Evolutionary conservation across 108 stramenopile species (phyloP).

Genomic region (Nitzschia palea): DNA sequence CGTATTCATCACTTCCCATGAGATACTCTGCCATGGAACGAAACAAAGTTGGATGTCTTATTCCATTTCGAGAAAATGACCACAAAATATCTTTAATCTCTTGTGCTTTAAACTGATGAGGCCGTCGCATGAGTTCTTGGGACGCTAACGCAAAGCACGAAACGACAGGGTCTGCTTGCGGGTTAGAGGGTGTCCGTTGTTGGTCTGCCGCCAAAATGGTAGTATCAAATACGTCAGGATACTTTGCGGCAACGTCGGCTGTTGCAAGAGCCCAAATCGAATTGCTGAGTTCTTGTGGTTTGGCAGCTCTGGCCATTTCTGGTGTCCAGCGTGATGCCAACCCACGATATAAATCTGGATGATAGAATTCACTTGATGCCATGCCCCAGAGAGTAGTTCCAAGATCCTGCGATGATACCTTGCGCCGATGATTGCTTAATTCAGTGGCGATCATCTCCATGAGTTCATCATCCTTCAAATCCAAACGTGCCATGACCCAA

Average conservation of each 20-base stretch:
- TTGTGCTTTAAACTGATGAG: slow-evolving; percentile 77
- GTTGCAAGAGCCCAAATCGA: slow-evolving; percentile 74
- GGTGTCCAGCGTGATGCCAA: slow-evolving; percentile 53
- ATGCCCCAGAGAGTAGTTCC: slow-evolving; percentile 73
- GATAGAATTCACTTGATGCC: slow-evolving; percentile 62
- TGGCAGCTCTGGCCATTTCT: slow-evolving; percentile 43
- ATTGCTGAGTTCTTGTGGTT: slow-evolving; percentile 83
- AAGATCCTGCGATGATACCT: slow-evolving; percentile 57
- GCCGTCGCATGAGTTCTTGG: slow-evolving; percentile 67
- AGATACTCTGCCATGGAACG: slow-evolving; percentile 64
- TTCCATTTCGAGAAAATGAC: slow-evolving; percentile 73
- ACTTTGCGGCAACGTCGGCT: slow-evolving; percentile 50
- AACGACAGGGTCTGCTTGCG: slow-evolving; percentile 56
- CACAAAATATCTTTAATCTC: slow-evolving; percentile 82
- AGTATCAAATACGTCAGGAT: slow-evolving; percentile 68
- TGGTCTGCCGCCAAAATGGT: slow-evolving; percentile 47
- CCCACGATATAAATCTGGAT: slow-evolving; percentile 49
- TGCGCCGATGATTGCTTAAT: slow-evolving; percentile 37
- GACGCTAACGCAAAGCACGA: slow-evolving; percentile 60
- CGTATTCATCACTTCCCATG: slow-evolving; percentile 31
- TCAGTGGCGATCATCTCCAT: slow-evolving; percentile 52
- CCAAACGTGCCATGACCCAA: slow-evolving; percentile 70
- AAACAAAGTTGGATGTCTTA: slow-evolving; percentile 76
- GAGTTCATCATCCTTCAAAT: slow-evolving; percentile 44
- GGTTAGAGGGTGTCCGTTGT: slow-evolving; percentile 29